phyloP scores from a whole-genome alignment of 2,329 filamentous ascomycete species.

The Phialemonium atrogriseum region DNA sequence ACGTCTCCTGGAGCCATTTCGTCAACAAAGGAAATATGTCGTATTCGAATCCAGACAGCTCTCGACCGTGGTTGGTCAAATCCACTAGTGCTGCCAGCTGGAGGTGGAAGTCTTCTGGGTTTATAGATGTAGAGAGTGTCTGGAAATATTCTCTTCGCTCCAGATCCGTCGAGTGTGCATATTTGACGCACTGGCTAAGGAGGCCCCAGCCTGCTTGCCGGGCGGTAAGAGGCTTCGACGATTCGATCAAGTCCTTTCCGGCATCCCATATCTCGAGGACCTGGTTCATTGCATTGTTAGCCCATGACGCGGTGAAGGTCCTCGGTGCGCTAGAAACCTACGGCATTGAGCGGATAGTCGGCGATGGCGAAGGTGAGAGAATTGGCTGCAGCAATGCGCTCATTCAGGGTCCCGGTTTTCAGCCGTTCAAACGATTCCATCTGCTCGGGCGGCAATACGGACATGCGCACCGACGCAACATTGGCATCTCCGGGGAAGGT shows the following conservation, averaged over 20 bases:
- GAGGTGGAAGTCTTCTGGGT: constrained; percentile 56
- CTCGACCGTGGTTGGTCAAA: constrained; percentile 52
- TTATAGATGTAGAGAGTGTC: constrained; percentile 46
- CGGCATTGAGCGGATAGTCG: constrained; percentile 50
- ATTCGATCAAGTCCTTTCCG: constrained; percentile 55
- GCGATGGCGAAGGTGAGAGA: constrained; percentile 47
- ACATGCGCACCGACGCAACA: constrained; percentile 27
- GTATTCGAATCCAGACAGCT: constrained; percentile 59
- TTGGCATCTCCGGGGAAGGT: constrained; percentile 34
- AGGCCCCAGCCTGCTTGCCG: constrained; percentile 58
- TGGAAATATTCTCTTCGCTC: constrained; percentile 60
- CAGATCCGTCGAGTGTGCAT: constrained; percentile 53
- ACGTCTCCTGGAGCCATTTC: constrained; percentile 49
- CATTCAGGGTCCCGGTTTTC: constrained; percentile 40
- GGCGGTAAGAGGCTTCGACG: constrained; percentile 41
- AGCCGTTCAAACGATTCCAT: constrained; percentile 47
- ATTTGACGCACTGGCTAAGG: constrained; percentile 56
- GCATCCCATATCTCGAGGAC: constrained; percentile 57
- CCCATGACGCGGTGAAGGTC: neutral
- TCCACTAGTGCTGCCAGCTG: constrained; percentile 57
- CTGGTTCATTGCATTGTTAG: no score
- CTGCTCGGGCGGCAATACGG: constrained; percentile 41
- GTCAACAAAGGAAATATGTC: constrained; percentile 56
- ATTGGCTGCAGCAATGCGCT: constrained; percentile 49
- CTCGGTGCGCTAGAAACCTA: constrained; percentile 7